Base-by-base conservation (phyloP, 495 filamentous ascomycete genomes). In the Trichoderma virens region DNA sequence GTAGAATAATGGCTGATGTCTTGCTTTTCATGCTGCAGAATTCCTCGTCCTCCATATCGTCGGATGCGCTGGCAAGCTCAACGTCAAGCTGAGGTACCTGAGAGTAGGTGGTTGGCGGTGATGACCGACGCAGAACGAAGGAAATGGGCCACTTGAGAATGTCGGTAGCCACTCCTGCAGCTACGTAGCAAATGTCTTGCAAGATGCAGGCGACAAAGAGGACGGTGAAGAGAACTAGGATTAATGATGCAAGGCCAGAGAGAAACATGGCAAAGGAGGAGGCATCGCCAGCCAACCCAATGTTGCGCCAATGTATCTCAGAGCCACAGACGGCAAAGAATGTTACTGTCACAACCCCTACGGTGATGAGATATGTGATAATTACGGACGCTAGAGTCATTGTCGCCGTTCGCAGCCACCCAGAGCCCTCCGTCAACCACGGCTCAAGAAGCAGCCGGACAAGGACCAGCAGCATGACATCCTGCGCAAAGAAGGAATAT, bases 231-330 rank as follows among this genome's bases (percentile, higher is more conserved):
- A 61, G 31, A 6, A 61, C 59, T 13, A 61, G 31, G 14, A 61
- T 2, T 13, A 61, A 27, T 4, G 59, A 61, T 5, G 35, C 31
- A 13, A 61, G 31, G n/a, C 59, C 59, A 27, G 59, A 35, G 5
- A 61, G 31, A 30, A 61, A 39, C 31, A 61, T 25, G 59, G 14
- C 59, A 4, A 34, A 25, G 16, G 59, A 61, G 16, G 59, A 61
- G 9, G 59, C 31, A 39, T 61, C 59, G 31, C 59, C 35, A 7
- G 59, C 59, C 31, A 61, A 38, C 14, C 59, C 59, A 38, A 61
- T 61, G 59, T 61, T 61, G 31, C 59, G 59, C 59, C 59, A 61
- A 23, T 61, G 59, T 11, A 61, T 61, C 7, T 61, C 59, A 3
- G 59, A 61, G n/a, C 59, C 59, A 18, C 31, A 35, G 0, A 39